Evolutionary conservation across 768 basidiomycete species (phyloP).

Genomic region (Leccinum barrowsii): DNA sequence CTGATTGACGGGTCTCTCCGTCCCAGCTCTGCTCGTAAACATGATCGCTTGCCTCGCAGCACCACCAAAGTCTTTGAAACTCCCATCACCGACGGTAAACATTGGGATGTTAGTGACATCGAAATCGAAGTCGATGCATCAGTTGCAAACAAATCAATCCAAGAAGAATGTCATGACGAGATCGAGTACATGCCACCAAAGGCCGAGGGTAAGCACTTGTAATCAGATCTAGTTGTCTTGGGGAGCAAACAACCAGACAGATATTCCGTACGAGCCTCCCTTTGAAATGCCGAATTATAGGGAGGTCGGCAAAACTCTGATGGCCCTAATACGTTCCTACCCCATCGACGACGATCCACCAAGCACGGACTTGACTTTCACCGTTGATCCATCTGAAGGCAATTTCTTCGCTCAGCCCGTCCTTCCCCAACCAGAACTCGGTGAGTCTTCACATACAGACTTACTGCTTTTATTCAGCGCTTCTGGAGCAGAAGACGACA

Average conservation of each 20-base stretch:
- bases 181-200: conserved; percentile 56
- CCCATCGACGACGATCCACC: conserved; percentile 32
- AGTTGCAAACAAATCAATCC: conserved; percentile 21
- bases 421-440: conserved; percentile 21
- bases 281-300: conserved; percentile 51
- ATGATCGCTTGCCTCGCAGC: conserved; percentile 52
- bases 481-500: conserved; percentile 25
- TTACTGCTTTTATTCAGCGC: neutral
- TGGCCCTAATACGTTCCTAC: conserved; percentile 35
- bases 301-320: conserved; percentile 36
- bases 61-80: conserved; percentile 57
- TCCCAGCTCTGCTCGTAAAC: conserved; percentile 68
- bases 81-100: conserved; percentile 58
- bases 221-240: neutral
- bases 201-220: conserved; percentile 39
- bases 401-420: conserved; percentile 19
- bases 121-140: conserved; percentile 33
- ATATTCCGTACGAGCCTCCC: conserved; percentile 40
- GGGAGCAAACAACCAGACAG: conserved; percentile 23
- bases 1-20: conserved; percentile 45
- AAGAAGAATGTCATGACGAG: conserved; percentile 40
- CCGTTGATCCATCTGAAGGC: conserved; percentile 14
- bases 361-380: conserved; percentile 19
- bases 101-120: conserved; percentile 74
- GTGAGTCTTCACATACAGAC: conserved; percentile 12